A percentile compares a stretch with the other conserved stretches of the same genome.
These are phyloP conservation scores for Ophiostoma pallidulum DNA, from an alignment of 2,329 filamentous ascomycete genomes.

Conservation along the genomic window DNA sequence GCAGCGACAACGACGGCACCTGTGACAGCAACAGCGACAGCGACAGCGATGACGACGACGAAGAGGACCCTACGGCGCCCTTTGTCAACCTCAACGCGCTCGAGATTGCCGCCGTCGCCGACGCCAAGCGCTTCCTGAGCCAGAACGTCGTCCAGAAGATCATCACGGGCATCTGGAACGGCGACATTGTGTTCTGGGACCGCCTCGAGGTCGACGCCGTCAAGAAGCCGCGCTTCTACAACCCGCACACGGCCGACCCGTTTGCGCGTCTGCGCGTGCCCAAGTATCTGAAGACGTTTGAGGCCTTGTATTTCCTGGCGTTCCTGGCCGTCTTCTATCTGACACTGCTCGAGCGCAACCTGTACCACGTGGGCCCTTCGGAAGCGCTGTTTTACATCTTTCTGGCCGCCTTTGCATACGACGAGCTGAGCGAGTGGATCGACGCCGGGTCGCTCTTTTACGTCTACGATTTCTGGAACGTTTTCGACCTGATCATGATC, in stretches of 20 bases:
- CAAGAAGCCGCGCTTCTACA: conserved; percentile 72
- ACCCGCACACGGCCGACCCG: conserved; percentile 54
- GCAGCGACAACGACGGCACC: conserved; percentile 36
- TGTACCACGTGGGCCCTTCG: conserved; percentile 52
- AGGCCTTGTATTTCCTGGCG: conserved; percentile 68
- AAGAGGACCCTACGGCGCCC: conserved; percentile 55
- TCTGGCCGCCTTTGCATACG: conserved; percentile 80
- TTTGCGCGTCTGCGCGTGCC: conserved; percentile 71
- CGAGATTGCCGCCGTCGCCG: conserved; percentile 72
- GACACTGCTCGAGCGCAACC: conserved; percentile 68
- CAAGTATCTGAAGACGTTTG: conserved; percentile 75
- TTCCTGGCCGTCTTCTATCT: conserved; percentile 77
- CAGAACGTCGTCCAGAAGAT: conserved; percentile 75
- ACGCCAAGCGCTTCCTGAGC: conserved; percentile 76
- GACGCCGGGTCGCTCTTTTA: conserved; percentile 86
- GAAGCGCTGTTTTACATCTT: conserved; percentile 74
- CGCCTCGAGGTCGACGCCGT: conserved; percentile 60
- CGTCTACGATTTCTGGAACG: conserved; percentile 71
- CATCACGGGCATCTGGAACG: conserved; percentile 75
- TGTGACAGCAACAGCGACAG: conserved; percentile 33
- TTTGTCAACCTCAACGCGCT: conserved; percentile 78
- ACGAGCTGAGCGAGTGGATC: conserved; percentile 74
- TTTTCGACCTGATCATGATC: conserved; percentile 66
- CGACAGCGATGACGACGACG: conserved; percentile 35
- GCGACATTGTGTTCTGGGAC: conserved; percentile 82